Conservation (phyloP, 1,284 basidiomycete genomes). For the Leucoagaricus sp. region DNA sequence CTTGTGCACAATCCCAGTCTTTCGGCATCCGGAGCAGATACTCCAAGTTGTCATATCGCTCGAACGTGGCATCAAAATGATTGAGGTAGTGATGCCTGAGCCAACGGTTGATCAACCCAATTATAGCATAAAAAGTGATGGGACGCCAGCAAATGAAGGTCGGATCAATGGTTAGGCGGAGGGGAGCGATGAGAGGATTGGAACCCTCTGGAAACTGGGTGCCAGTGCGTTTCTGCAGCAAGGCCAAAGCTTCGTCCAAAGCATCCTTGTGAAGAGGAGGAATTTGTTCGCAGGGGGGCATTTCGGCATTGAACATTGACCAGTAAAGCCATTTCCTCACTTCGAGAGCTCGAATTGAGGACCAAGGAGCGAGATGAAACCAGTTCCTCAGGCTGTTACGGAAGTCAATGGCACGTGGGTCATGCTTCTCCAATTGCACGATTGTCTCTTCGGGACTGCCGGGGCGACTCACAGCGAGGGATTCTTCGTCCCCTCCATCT, state of each 20-base stretch:
- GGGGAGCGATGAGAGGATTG: constrained; percentile 54
- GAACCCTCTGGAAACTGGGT: constrained; percentile 63
- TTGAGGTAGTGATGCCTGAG: constrained; percentile 48
- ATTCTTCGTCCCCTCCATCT: constrained; percentile 58
- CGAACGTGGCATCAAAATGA: constrained; percentile 50
- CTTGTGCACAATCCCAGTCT: constrained; percentile 57
- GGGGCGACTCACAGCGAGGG: constrained; percentile 50
- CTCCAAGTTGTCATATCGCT: constrained; percentile 62
- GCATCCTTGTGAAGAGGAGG: constrained; percentile 47
- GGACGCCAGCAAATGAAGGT: constrained; percentile 73
- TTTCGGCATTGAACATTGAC: constrained; percentile 73
- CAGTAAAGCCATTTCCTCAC: constrained; percentile 83
- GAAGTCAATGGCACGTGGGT: constrained; percentile 78
- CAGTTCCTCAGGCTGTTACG: constrained; percentile 70
- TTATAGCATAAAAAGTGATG: constrained; percentile 66
- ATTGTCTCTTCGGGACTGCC: constrained; percentile 64
- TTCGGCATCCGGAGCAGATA: constrained; percentile 75
- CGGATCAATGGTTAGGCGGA: constrained; percentile 80
- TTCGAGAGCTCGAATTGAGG: constrained; percentile 64
- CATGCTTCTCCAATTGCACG: constrained; percentile 54
- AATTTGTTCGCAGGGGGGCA: constrained; percentile 52
- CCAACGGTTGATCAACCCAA: constrained; percentile 56
- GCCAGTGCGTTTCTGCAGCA: constrained; percentile 78
- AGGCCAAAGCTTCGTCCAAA: constrained; percentile 58
- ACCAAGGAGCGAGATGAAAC: constrained; percentile 80